These are phyloP conservation scores for Verticillium dahliae DNA, from an alignment of 2,329 filamentous ascomycete genomes.

Conservation along the genomic window DNA sequence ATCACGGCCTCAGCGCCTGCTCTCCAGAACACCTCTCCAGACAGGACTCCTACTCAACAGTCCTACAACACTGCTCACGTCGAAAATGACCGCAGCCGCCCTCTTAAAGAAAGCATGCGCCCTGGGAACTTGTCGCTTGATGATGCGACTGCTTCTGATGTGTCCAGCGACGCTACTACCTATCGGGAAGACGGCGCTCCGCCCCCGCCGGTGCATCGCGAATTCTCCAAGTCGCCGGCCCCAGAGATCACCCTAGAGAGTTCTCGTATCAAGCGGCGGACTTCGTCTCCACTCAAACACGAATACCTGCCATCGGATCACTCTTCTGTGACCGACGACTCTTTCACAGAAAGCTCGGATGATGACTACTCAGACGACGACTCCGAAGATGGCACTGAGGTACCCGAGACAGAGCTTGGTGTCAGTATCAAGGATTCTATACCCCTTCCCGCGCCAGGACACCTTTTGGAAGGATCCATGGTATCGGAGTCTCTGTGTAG, in stretches of 20 bases:
- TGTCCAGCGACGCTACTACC: not conserved
- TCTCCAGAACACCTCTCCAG: slow-evolving; percentile 18
- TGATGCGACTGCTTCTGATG: not conserved
- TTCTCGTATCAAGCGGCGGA: slow-evolving; percentile 57
- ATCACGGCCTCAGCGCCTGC: slow-evolving; percentile 7
- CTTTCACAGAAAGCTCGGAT: slow-evolving; percentile 48
- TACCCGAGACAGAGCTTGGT: slow-evolving; percentile 51
- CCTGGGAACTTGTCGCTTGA: slow-evolving; percentile 26
- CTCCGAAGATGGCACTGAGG: slow-evolving; percentile 52
- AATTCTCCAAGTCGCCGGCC: slow-evolving; percentile 30
- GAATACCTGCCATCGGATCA: slow-evolving; percentile 84
- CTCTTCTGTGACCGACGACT: slow-evolving; percentile 56
- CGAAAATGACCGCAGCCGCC: slow-evolving; percentile 17
- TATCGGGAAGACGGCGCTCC: slow-evolving; percentile 49
- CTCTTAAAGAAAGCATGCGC: slow-evolving; percentile 29
- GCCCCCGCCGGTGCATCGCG: slow-evolving; percentile 48
- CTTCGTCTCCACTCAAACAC: slow-evolving; percentile 91
- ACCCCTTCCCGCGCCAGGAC: slow-evolving; percentile 21
- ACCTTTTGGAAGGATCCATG: slow-evolving; percentile 27
- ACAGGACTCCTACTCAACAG: slow-evolving; percentile 31
- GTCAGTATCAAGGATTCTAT: slow-evolving; percentile 44
- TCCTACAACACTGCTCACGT: slow-evolving; percentile 16
- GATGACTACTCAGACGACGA: slow-evolving; percentile 46
- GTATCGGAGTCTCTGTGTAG: slow-evolving; percentile 50
- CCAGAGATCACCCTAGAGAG: slow-evolving; percentile 40